A percentile compares a stretch with the other conserved stretches of the same genome.
phyloP scores from a whole-genome alignment of 495 filamentous ascomycete species.

The Talaromyces borbonicus region DNA sequence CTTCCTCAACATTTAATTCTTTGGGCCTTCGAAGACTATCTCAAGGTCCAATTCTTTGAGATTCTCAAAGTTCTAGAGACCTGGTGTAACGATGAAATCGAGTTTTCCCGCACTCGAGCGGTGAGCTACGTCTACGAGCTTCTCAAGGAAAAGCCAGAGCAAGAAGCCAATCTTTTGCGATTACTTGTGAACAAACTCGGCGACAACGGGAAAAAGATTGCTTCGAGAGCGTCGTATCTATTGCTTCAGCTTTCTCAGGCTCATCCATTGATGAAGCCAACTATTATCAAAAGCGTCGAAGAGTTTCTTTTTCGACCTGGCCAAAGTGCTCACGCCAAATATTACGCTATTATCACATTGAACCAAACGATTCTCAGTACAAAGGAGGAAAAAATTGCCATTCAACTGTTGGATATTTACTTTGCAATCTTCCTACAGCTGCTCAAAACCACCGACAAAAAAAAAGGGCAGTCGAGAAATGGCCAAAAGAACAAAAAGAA shows the following conservation, averaged over 20 bases:
- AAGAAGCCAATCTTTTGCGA: constrained; percentile 87
- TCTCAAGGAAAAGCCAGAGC: constrained; percentile 90
- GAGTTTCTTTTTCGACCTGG: constrained; percentile 82
- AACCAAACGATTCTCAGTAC: constrained; percentile 88
- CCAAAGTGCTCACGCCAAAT: constrained; percentile 79
- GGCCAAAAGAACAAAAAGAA: constrained; percentile 37
- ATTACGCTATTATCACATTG: constrained; percentile 90
- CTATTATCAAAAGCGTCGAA: constrained; percentile 76
- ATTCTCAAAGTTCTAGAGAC: constrained; percentile 78
- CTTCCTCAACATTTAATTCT: constrained; percentile 66
- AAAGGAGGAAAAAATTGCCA: constrained; percentile 74
- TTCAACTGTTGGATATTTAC: constrained; percentile 77
- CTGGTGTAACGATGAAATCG: constrained; percentile 90
- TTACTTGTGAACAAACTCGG: constrained; percentile 93
- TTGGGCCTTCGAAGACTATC: constrained; percentile 92
- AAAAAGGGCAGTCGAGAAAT: constrained; percentile 35
- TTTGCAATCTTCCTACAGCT: constrained; percentile 73
- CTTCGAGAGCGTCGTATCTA: constrained; percentile 83
- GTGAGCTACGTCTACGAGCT: constrained; percentile 83
- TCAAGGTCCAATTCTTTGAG: constrained; percentile 87
- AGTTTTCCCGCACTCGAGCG: constrained; percentile 76
- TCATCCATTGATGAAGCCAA: constrained; percentile 86
- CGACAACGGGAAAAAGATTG: constrained; percentile 86
- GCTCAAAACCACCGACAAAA: constrained; percentile 45
- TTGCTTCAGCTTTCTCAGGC: constrained; percentile 78